phyloP scores from a whole-genome alignment of 2,329 filamentous ascomycete species.

The Zymoseptoria brevis region DNA sequence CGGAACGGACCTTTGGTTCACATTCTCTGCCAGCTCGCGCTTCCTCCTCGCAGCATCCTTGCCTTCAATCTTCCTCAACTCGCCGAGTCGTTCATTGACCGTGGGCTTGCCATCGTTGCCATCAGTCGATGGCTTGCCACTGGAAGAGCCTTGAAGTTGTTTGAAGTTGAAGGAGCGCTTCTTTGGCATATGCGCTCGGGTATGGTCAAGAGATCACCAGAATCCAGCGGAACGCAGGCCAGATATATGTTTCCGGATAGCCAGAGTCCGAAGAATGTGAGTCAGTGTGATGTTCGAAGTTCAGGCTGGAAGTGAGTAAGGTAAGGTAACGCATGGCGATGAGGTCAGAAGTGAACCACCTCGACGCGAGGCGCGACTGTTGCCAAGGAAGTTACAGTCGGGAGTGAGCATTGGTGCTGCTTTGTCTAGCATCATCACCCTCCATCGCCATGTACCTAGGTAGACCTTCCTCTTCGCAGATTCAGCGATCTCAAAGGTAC shows the following conservation, averaged over 20 bases:
- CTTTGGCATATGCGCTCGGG: slow-evolving; percentile 38
- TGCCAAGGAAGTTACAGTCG: neutral
- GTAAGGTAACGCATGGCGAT: neutral
- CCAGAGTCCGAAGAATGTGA: slow-evolving; percentile 2
- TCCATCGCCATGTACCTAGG: slow-evolving; percentile 8
- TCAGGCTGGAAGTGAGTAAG: neutral
- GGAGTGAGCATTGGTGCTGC: neutral
- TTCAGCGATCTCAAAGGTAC: too few species aligned
- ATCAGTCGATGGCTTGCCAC: slow-evolving; percentile 32
- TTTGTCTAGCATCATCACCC: neutral
- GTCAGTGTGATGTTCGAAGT: slow-evolving; percentile 1
- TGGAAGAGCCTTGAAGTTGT: slow-evolving; percentile 31
- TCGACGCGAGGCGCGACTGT: neutral
- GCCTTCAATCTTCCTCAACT: slow-evolving; percentile 38
- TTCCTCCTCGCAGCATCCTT: slow-evolving; percentile 32
- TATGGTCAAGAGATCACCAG: neutral
- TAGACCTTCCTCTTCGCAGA: neutral
- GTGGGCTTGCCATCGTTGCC: slow-evolving; percentile 15
- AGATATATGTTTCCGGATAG: neutral
- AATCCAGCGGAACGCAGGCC: slow-evolving; percentile 4
- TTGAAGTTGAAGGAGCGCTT: slow-evolving; percentile 38
- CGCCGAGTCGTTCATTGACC: slow-evolving; percentile 42
- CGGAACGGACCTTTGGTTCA: slow-evolving; percentile 37
- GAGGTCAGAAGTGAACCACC: neutral
- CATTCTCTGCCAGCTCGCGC: slow-evolving; percentile 36